Base-by-base conservation (phyloP, 2,329 filamentous ascomycete species). In the Colletotrichum tanaceti region DNA sequence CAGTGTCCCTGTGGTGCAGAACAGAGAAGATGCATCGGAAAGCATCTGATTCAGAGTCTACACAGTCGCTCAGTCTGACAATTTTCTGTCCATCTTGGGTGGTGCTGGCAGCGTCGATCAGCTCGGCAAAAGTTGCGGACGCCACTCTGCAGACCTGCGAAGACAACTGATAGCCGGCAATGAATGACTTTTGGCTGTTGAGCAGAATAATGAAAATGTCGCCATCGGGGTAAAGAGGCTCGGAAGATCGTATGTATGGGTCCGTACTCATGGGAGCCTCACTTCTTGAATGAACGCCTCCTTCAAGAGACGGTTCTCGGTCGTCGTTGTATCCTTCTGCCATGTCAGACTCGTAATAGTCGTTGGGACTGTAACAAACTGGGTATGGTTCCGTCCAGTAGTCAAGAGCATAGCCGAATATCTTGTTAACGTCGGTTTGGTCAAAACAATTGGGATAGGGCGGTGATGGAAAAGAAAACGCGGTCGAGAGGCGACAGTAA, bases 1-100 rank as follows among this genome's bases (percentile, higher is more conserved):
- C 18, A 14, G 32, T 58, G n/a, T 63, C 63, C 38, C 44, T 38
- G 58, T 41, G 28, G 44, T 67, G 64, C 7, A 63, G 11, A 18
- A 63, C n/a, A 1, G 63, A 66, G 4, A 66, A 49, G 14, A 66
- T 50, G 58, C 63, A 63, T 24, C 50, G 58, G 9, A 62, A 22
- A 13, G 43, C 58, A n/a, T 35, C 14, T 22, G 41, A 38, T 11
- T 44, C 54, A 14, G 5, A 10, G 22, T n/a, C 20, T 13, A 9
- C 38, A 24, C 52, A 35, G 41, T 35, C 41, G 47, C 43, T 32
- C n/a, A 50, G 7, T 11, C 16, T n/a, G n/a, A 43, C 35, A 20
- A 35, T 22, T 35, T 64, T 49, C 20, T 44, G 28, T 16, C 22
- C 54, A 41, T 59, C 44, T 16, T 49, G 10, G 6, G 11, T 20